Percentiles rank a stretch among this genome's conserved stretches.
These are phyloP conservation scores for Phytophthora lateralis DNA, from an alignment of 352 stramenopile genomes.

Conservation along the genomic window DNA sequence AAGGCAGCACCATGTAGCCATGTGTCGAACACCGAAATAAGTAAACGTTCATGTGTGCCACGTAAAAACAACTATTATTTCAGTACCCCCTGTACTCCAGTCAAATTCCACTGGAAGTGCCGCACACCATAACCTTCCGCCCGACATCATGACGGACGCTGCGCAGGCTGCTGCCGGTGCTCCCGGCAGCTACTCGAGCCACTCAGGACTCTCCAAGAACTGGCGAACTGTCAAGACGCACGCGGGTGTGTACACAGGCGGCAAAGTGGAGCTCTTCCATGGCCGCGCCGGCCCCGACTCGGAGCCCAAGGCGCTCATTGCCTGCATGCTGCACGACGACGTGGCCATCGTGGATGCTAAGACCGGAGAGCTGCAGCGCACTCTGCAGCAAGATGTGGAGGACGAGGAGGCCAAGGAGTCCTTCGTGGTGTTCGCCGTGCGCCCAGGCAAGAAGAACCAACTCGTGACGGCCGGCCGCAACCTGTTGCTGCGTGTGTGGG, in stretches of 20 bases:
- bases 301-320: constrained; percentile 46
- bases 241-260: constrained; percentile 81
- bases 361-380: constrained; percentile 74
- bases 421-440: constrained; percentile 84
- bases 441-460: constrained; percentile 72
- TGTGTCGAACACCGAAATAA: constrained; percentile 14
- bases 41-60: neutral
- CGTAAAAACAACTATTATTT: constrained; percentile 2
- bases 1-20: too few species aligned
- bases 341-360: constrained; percentile 75
- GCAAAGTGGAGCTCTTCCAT: constrained; percentile 75
- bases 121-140: constrained; percentile 4
- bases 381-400: constrained; percentile 77
- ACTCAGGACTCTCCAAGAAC: constrained; percentile 75
- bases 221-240: constrained; percentile 82
- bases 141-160: constrained; percentile 20
- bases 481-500: constrained; percentile 83
- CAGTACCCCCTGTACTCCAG: constrained; percentile 23
- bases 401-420: constrained; percentile 83
- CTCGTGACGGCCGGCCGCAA: constrained; percentile 87
- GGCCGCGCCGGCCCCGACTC: constrained; percentile 24
- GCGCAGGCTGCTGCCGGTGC: constrained; percentile 8
- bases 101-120: constrained; percentile 38
- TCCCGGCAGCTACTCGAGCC: constrained; percentile 60
- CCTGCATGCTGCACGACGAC: constrained; percentile 86